Conservation (phyloP, 148 eudicot genomes). For the Rhododendron vialii region DNA sequence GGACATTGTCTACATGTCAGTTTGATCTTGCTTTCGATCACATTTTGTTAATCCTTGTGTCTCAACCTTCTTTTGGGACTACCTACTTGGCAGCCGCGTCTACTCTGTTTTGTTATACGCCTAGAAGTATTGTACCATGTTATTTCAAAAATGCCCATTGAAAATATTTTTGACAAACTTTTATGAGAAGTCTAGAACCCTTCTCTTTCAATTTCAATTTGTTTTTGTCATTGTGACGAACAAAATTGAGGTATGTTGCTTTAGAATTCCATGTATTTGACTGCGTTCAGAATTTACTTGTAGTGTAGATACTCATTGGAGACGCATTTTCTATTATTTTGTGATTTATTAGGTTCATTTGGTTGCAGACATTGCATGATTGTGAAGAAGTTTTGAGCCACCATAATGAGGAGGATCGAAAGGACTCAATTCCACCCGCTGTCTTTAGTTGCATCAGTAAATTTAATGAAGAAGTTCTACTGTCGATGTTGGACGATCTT, state of each 20-base stretch:
- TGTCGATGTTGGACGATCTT: slow-evolving; percentile 83
- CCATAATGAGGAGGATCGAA: slow-evolving; percentile 35
- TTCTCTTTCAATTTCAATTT: neutral
- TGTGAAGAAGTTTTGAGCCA: slow-evolving; percentile 48
- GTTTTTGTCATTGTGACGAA: neutral
- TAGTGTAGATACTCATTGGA: neutral
- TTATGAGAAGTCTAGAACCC: neutral
- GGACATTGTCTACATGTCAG: neutral
- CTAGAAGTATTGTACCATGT: neutral
- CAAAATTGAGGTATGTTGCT: neutral
- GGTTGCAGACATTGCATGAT: slow-evolving; percentile 71
- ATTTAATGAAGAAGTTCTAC: slow-evolving; percentile 49
- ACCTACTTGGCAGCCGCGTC: neutral
- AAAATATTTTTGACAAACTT: neutral
- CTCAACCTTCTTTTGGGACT: neutral
- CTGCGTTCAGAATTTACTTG: neutral
- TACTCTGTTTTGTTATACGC: neutral
- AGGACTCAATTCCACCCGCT: slow-evolving; percentile 46
- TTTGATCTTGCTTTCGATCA: neutral
- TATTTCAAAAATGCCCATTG: neutral
- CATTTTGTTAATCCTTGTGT: neutral
- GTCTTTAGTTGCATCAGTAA: slow-evolving; percentile 48
- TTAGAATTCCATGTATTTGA: neutral
- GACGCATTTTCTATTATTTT: neutral
- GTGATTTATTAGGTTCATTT: slow-evolving; percentile 1